Evolutionary conservation across 768 basidiomycete species (phyloP), one percentile per base, ranked within the genome.

Genomic region (Brasilioporus rufonigricans): DNA sequence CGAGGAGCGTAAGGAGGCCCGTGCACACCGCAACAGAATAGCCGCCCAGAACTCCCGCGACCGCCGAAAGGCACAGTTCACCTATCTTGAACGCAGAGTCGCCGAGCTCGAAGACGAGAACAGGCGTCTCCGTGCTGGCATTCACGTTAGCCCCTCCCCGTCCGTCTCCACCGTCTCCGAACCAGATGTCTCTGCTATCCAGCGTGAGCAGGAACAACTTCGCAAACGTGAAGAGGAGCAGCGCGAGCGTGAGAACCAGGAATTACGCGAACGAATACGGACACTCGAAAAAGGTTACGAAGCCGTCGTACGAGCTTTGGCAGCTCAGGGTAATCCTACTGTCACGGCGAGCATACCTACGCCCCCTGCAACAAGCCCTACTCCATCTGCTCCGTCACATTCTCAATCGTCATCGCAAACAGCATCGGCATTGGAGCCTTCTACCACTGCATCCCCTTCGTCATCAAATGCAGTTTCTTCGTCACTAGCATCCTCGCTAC

Each of bases 31-130:
- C 53, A 96, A 96, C 73, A 83, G 93, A 48, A 91, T 95, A 69
- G 93, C 93, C 2, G 93, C 93, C 6, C 93, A 96, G 77, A 89
- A 93, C 75, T 91, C 89, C 12, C 86, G 93, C 43, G 93, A 96
- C 75, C 82, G 89, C 62, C 82, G 92, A 53, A 96, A 96, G 72
- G 87, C 86, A 16, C 91, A 95, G 59, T 92, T 87, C 67, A 52
- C 75, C 1, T 77, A 75, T 60, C 85, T 92, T 39, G 86, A 89
- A 67, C 79, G 73, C 35, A 70, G 85, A 44, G 88, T 91, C 4
- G 68, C 76, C 13, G 85, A 89, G 68, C 85, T 91, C 53, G 87
- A 91, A 74, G 86, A 86, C 52, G 93, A 95, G 77, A 95, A 96
- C 71, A 74, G 84, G 35, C 81, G 80, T 40, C 82, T 91, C 24